These are phyloP conservation scores for Rhodocollybia butyracea DNA, from an alignment of 768 basidiomycete genomes.

Conservation along the genomic window DNA sequence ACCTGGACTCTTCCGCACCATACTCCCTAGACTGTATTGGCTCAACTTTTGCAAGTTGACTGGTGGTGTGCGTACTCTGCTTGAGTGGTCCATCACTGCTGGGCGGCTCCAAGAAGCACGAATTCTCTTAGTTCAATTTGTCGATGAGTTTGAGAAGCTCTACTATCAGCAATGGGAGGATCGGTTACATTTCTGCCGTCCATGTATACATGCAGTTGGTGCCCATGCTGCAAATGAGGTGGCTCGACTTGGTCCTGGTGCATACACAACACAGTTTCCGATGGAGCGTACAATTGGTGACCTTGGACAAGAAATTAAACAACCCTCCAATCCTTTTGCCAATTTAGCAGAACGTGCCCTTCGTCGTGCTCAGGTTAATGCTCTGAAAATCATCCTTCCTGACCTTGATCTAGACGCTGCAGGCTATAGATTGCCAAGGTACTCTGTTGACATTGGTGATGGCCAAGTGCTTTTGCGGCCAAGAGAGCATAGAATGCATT, in stretches of 20 bases:
- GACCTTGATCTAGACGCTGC: constrained; percentile 9
- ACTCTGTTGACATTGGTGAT: constrained; percentile 10
- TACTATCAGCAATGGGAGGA: constrained; percentile 14
- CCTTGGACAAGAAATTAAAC: constrained; percentile 15
- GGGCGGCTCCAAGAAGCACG: constrained; percentile 3
- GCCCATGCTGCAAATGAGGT: constrained; percentile 14
- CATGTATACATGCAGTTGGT: constrained; percentile 11
- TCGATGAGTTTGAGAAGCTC: constrained; percentile 15
- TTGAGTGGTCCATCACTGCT: not conserved
- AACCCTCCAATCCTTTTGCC: constrained; percentile 17
- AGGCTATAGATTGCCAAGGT: constrained; percentile 2
- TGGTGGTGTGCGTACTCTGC: not conserved
- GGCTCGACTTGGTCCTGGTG: constrained; percentile 14
- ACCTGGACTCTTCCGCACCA: constrained; percentile 19
- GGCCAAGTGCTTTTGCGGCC: constrained; percentile 14
- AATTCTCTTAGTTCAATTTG: constrained; percentile 10
- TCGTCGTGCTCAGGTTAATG: constrained; percentile 12
- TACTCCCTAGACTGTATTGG: constrained; percentile 19
- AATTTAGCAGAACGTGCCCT: constrained; percentile 18
- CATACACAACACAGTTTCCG: constrained; percentile 14
- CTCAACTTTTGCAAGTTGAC: not conserved
- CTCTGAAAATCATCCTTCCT: constrained; percentile 15
- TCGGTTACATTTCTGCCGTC: constrained; percentile 18
- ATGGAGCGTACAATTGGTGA: constrained; percentile 18
- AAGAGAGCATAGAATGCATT: not conserved